These are phyloP conservation scores for Fusarium luffae DNA, from an alignment of 2,329 filamentous ascomycete genomes.

Conservation along the genomic window DNA sequence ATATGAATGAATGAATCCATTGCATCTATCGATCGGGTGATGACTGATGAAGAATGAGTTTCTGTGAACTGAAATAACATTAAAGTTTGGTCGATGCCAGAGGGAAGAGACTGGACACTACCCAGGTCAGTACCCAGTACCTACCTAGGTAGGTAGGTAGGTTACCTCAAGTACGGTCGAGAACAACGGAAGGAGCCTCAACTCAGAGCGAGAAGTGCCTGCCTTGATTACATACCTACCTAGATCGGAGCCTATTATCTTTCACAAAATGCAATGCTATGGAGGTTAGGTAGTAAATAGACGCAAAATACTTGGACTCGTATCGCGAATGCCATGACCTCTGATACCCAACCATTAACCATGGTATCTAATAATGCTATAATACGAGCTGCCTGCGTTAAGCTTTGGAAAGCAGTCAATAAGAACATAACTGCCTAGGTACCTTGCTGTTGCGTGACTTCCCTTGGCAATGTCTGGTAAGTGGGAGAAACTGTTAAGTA, in stretches of 20 bases:
- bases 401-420: not conserved
- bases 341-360: not conserved
- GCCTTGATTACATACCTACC: not conserved
- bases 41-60: not conserved
- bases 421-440: not conserved
- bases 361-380: not conserved
- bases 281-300: not conserved
- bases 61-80: not conserved
- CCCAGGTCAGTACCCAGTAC: too few species aligned
- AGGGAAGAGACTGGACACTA: not conserved
- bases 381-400: not conserved
- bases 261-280: not conserved
- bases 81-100: slow-evolving; percentile 1
- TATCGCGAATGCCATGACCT: not conserved
- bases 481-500: not conserved
- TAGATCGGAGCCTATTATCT: not conserved
- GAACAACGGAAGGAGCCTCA: not conserved
- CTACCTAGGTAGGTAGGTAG: not conserved
- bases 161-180: not conserved
- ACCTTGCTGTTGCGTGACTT: not conserved
- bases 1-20: slow-evolving; percentile 12
- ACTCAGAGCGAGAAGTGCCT: not conserved
- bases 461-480: not conserved
- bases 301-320: not conserved
- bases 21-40: not conserved